A percentile compares a stretch with the other conserved stretches of the same genome.
Evolutionary conservation across 176 grass and related monocot genomes (phyloP).

Genomic region (Avena eriantha): DNA sequence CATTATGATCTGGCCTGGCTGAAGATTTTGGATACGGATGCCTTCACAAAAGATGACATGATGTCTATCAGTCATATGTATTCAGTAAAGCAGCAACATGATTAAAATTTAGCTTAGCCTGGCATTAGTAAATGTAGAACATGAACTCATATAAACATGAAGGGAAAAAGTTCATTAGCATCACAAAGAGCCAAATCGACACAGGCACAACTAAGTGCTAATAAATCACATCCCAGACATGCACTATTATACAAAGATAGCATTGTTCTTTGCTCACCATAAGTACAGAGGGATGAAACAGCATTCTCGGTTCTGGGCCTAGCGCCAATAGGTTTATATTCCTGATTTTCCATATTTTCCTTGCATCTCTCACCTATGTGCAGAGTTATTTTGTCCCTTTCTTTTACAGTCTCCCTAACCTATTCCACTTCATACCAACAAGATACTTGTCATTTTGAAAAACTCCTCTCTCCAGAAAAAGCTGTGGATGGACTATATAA

Average conservation of each 20-base stretch:
- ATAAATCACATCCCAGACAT: neutral
- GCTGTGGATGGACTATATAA: neutral
- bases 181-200: constrained; percentile 11
- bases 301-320: neutral
- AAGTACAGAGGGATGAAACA: neutral
- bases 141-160: constrained; percentile 13
- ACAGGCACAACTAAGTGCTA: neutral
- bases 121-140: constrained; percentile 34
- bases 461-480: neutral
- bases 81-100: neutral
- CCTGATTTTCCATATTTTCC: neutral
- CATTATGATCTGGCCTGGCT: constrained; percentile 95
- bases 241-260: neutral
- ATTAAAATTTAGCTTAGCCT: constrained; percentile 24
- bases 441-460: constrained; percentile 4
- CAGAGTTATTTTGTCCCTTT: neutral
- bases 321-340: neutral
- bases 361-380: neutral
- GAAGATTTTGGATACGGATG: constrained; percentile 87
- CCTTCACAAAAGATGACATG: constrained; percentile 62
- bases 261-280: neutral
- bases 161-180: neutral
- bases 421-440: neutral
- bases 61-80: constrained; percentile 33
- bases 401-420: neutral